Conservation (phyloP, 768 basidiomycete genomes). For the Naganishia onofrii region DNA sequence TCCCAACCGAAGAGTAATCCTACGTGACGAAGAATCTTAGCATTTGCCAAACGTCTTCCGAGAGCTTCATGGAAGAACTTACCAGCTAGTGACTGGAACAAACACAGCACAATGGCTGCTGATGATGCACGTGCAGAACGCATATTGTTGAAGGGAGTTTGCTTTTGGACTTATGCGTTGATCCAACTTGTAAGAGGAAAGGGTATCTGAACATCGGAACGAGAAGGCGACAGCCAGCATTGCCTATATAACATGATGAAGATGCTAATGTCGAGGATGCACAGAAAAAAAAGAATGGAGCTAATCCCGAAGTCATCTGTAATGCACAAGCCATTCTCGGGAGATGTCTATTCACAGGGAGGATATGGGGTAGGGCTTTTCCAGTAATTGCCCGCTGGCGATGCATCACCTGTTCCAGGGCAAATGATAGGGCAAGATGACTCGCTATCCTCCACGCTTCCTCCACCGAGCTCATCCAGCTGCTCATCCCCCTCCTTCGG, state of each 20-base stretch:
- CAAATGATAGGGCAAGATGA: not conserved
- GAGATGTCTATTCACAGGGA: not conserved
- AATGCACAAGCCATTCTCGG: constrained; percentile 23
- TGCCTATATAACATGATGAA: constrained; percentile 12
- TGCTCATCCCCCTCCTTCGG: not conserved
- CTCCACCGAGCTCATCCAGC: too few species aligned
- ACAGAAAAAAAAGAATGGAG: not conserved
- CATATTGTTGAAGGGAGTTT: constrained; percentile 9
- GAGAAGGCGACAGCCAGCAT: not conserved
- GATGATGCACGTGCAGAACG: constrained; percentile 36
- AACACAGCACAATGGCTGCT: constrained; percentile 47
- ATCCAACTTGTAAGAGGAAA: not conserved
- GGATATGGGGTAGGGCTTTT: too few species aligned
- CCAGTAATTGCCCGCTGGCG: not conserved
- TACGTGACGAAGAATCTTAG: not conserved
- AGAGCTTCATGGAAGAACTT: not conserved
- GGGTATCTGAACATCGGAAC: not conserved
- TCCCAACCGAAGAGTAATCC: constrained; percentile 49
- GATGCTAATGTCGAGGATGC: constrained; percentile 7
- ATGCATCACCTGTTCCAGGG: too few species aligned
- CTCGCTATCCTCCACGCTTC: too few species aligned
- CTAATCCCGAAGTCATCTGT: not conserved
- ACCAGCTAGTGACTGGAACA: constrained; percentile 49
- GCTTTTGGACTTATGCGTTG: not conserved
- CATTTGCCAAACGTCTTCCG: not conserved